phyloP scores from a whole-genome alignment of 345 rosid genomes.

The Eucalyptus camaldulensis region DNA sequence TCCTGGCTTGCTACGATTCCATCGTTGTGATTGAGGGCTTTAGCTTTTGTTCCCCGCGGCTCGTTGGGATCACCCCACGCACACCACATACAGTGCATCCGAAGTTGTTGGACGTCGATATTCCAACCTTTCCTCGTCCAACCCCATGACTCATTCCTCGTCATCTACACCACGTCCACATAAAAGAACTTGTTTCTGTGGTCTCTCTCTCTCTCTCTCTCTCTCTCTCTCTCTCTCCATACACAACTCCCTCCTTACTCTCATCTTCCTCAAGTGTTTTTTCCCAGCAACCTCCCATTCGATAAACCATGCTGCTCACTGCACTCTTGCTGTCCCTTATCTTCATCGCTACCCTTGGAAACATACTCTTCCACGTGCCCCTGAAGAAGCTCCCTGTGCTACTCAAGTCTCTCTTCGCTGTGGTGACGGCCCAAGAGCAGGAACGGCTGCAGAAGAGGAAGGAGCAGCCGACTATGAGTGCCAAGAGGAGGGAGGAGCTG shows the following conservation, averaged over 20 bases:
- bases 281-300: neutral
- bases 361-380: neutral
- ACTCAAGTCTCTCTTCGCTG: neutral
- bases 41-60: neutral
- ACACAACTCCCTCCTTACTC: neutral
- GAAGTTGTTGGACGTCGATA: neutral
- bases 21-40: neutral
- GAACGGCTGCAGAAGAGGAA: neutral
- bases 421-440: neutral
- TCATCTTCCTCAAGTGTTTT: neutral
- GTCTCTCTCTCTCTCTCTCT: neutral
- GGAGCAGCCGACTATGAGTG: neutral
- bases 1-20: neutral
- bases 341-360: neutral
- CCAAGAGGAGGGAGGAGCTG: slow-evolving; percentile 19
- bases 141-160: neutral
- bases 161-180: neutral
- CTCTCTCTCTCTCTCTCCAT: neutral
- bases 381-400: neutral
- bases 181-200: neutral
- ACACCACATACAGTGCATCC: neutral
- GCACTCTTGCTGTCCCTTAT: neutral
- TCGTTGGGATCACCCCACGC: neutral
- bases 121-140: neutral
- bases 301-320: neutral